Evolutionary conservation across 169 alveolate genomes (phyloP), one percentile per base, ranked within the genome.

Genomic region (Babesia ovata): DNA sequence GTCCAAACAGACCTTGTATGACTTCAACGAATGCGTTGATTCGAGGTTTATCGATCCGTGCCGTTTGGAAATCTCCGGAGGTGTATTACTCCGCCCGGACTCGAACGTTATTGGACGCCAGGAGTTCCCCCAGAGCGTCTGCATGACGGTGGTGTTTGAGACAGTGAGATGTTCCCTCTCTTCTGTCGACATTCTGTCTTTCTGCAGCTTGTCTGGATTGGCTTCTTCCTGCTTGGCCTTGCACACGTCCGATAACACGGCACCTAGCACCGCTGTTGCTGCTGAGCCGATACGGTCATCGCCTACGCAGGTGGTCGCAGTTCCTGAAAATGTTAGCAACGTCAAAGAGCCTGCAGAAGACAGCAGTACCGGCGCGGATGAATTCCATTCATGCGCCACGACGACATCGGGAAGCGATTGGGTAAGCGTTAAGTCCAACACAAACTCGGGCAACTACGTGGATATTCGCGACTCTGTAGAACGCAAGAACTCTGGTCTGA

Each of bases 1-100:
- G 21, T 72, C 88, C 3, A 81, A 72, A 45, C 48, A 66, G 46
- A 81, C 84, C 33, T 58, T 81, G 63, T 81, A 62, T 45, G 88
- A 81, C 63, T 33, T 42, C 59, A 50, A 53, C 45, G 66, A 72
- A 33, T 74, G 54, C 44, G 53, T 56, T 50, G 67, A 57, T 13
- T 69, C 78, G 26, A 21, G 19, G 44, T 69, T 70, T 53, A 45
- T 81, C 24, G 74, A 81, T 44, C 88, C 88, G 44, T 81, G 72
- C 61, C 66, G 88, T 19, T 29, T 60, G 52, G 76, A 73, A 45
- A 19, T 81, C n/a, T 53, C 70, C 19, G n/a, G 59, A 13, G 79
- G 54, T 21, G 17, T 50, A 21, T 46, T 49, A n/a, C 73, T 81
- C 26, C 49, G 52, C 62, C 52, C 60, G 24, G 50, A 46, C n/a